These are phyloP conservation scores for Ceratocystis smalleyi DNA, from an alignment of 2,329 filamentous ascomycete species.

Conservation along the genomic window DNA sequence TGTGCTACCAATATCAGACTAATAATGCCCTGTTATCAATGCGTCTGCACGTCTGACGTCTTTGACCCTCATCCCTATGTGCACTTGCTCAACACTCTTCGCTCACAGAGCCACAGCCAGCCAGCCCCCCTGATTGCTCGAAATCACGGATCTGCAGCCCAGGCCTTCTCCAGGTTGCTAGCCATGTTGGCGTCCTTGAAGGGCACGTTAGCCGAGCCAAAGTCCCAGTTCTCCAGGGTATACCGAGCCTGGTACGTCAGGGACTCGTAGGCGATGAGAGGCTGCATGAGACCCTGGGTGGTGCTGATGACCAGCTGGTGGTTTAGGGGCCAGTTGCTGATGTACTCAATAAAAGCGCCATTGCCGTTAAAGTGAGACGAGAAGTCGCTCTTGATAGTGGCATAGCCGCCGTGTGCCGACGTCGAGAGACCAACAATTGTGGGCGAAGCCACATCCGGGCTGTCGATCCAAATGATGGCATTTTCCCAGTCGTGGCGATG, in stretches of 20 bases:
- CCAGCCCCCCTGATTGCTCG: slow-evolving; percentile 21
- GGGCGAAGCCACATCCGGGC: slow-evolving; percentile 20
- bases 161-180: slow-evolving; percentile 17
- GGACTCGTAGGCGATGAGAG: slow-evolving; percentile 30
- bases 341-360: slow-evolving; percentile 24
- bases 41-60: background rate
- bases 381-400: slow-evolving; percentile 19
- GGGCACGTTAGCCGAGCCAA: slow-evolving; percentile 29
- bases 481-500: slow-evolving; percentile 31
- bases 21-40: background rate
- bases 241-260: slow-evolving; percentile 24
- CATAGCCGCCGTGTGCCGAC: slow-evolving; percentile 27
- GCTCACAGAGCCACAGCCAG: background rate
- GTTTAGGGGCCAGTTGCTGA: slow-evolving; percentile 21
- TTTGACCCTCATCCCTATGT: background rate
- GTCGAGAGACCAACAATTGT: slow-evolving; percentile 26
- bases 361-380: slow-evolving; percentile 11
- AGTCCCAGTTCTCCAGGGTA: slow-evolving; percentile 27
- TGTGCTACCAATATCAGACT: background rate
- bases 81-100: background rate
- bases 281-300: slow-evolving; percentile 25
- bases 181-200: slow-evolving; percentile 25
- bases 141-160: slow-evolving; percentile 5
- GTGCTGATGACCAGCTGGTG: slow-evolving; percentile 27
- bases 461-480: slow-evolving; percentile 24